Conservation (phyloP, 352 stramenopile genomes). For the Aphanomyces cochlioides region DNA sequence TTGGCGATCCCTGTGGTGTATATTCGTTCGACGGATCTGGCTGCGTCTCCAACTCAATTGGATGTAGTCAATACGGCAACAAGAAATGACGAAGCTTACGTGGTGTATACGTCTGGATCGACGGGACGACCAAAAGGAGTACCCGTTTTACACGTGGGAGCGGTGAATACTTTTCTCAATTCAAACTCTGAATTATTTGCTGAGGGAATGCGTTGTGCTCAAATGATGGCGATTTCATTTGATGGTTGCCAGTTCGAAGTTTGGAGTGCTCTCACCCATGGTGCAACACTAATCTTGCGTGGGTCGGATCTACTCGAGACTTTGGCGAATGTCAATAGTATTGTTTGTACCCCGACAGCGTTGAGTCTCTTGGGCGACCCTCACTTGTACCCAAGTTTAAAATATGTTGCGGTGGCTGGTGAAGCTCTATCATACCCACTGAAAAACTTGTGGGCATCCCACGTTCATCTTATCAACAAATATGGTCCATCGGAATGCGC, state of each 20-base stretch:
- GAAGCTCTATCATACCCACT: background rate
- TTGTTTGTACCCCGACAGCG: background rate
- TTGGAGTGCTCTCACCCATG: background rate
- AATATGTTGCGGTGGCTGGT: background rate
- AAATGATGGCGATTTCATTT: background rate
- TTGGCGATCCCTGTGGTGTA: background rate
- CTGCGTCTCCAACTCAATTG: background rate
- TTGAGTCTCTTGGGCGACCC: background rate
- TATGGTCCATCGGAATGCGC: constrained; percentile 3
- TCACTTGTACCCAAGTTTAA: background rate
- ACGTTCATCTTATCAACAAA: background rate
- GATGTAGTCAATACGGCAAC: background rate
- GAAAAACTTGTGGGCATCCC: background rate
- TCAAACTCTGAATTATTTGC: background rate
- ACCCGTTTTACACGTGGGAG: constrained; percentile 9
- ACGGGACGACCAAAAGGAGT: constrained; percentile 6
- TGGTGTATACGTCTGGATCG: constrained; percentile 37
- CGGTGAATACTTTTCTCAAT: background rate
- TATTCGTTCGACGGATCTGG: background rate
- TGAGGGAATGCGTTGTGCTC: background rate
- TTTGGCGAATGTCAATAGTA: background rate
- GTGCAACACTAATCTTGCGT: background rate
- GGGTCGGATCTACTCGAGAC: background rate
- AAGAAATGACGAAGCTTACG: constrained; percentile 37
- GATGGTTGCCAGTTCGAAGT: background rate